phyloP scores from a whole-genome alignment of 495 filamentous ascomycete species.

The Hypoxylon lenormandii region DNA sequence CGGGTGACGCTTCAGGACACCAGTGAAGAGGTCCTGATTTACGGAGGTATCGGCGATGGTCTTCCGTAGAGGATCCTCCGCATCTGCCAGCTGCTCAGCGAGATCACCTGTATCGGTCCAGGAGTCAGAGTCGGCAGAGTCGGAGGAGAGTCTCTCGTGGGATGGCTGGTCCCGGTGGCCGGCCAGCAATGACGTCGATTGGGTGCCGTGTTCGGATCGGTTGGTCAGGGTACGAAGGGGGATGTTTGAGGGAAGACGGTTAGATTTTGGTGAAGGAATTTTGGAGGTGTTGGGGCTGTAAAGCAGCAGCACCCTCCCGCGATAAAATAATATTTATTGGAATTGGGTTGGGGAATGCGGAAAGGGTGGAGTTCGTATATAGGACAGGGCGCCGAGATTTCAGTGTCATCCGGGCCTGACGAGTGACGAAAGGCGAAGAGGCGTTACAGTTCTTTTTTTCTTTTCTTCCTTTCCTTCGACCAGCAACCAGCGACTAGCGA shows the following conservation, averaged over 20 bases:
- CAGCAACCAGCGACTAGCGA: constrained; percentile 2
- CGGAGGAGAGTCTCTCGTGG: constrained; percentile 66
- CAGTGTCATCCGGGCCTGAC: constrained; percentile 46
- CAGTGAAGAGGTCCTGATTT: constrained; percentile 67
- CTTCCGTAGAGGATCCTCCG: constrained; percentile 80
- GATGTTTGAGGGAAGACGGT: constrained; percentile 71
- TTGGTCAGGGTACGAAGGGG: constrained; percentile 69
- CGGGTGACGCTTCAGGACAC: constrained; percentile 57
- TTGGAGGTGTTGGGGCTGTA: constrained; percentile 67
- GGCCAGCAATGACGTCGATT: constrained; percentile 58
- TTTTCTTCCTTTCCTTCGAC: too few relatives aligned
- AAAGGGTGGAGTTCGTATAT: constrained; percentile 52
- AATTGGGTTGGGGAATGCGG: constrained; percentile 46
- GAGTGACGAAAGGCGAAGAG: constrained; percentile 45
- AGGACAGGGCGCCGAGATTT: constrained; percentile 43
- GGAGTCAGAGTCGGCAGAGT: constrained; percentile 75
- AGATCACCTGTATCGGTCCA: constrained; percentile 96
- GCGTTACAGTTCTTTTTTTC: constrained; percentile 31
- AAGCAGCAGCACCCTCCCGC: constrained; percentile 70
- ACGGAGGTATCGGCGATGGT: constrained; percentile 69
- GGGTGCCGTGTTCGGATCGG: constrained; percentile 50
- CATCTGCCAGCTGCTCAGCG: constrained; percentile 84
- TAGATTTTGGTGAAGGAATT: constrained; percentile 66
- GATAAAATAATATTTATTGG: constrained; percentile 44
- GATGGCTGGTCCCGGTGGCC: constrained; percentile 53